Evolutionary conservation across 805 yeast species (phyloP).

Genomic region (Tetrapisispora phaffii): DNA sequence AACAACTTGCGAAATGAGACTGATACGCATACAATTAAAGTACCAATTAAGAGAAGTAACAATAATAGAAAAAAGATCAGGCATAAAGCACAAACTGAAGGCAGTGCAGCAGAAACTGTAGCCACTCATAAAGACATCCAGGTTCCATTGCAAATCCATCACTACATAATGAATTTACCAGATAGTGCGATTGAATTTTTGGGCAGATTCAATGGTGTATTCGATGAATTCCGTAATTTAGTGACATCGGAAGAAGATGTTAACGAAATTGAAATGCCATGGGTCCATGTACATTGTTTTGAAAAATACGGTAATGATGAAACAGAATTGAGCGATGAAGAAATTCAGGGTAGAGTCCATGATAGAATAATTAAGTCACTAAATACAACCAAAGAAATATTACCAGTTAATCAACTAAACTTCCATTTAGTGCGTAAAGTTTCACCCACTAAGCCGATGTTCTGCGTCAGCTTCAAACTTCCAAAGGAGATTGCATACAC

Average conservation of each 20-base stretch:
- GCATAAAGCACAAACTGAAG: constrained; percentile 28
- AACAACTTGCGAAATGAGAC: constrained; percentile 34
- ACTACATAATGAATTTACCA: constrained; percentile 93
- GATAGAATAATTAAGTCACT: constrained; percentile 38
- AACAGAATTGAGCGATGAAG: constrained; percentile 55
- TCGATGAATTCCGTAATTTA: constrained; percentile 18
- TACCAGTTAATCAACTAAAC: constrained; percentile 37
- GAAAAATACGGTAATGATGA: constrained; percentile 75
- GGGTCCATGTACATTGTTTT: constrained; percentile 83
- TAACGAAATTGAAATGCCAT: constrained; percentile 50
- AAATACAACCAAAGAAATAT: constrained; percentile 36
- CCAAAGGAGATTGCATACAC: constrained; percentile 32
- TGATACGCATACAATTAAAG: constrained; percentile 29
- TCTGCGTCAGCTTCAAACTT: constrained; percentile 67
- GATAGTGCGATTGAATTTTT: constrained; percentile 82
- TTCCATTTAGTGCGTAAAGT: constrained; percentile 89
- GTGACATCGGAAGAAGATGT: background rate
- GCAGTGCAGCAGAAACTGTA: constrained; percentile 19
- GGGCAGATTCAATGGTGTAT: constrained; percentile 47
- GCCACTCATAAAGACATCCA: constrained; percentile 33
- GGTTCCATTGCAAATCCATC: constrained; percentile 32
- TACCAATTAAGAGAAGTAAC: constrained; percentile 25
- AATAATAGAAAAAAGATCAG: constrained; percentile 9
- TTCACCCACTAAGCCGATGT: constrained; percentile 96
- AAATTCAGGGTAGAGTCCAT: constrained; percentile 56